Percentiles rank a stretch among this genome's conserved stretches.
Conservation (phyloP, 2,329 filamentous ascomycete species). For the Microdochium nivale region DNA sequence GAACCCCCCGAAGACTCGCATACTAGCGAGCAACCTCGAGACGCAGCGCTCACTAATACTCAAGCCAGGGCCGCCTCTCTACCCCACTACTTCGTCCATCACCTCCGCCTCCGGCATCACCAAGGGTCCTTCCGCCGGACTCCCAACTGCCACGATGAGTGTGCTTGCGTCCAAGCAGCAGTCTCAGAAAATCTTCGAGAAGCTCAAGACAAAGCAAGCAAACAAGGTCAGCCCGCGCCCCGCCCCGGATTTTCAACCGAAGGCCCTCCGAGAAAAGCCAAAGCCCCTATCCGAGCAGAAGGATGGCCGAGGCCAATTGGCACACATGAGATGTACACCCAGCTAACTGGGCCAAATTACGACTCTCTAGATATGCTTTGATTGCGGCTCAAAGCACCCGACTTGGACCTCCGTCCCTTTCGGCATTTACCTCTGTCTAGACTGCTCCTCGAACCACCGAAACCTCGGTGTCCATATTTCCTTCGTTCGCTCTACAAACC, state of each 20-base stretch:
- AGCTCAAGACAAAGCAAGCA: constrained; percentile 85
- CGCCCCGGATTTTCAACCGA: constrained; percentile 4
- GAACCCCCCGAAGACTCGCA: not conserved
- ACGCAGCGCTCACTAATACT: not conserved
- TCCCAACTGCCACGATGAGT: constrained; percentile 41
- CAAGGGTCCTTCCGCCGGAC: not conserved
- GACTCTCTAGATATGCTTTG: constrained; percentile 76
- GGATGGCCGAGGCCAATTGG: not conserved
- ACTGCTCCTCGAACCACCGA: constrained; percentile 94
- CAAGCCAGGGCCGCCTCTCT: not conserved
- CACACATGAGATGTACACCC: constrained; percentile 6
- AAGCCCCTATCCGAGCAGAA: not conserved
- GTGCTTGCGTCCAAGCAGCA: constrained; percentile 80
- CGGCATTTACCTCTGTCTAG: constrained; percentile 94
- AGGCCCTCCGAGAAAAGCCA: not conserved
- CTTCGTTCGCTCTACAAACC: constrained; percentile 95
- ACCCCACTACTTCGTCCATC: not conserved
- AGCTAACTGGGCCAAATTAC: constrained; percentile 8
- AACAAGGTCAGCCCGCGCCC: constrained; percentile 66
- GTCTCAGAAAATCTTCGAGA: constrained; percentile 96
- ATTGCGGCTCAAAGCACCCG: constrained; percentile 94
- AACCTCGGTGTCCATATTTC: constrained; percentile 98
- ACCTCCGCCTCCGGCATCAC: not conserved
- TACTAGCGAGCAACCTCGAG: not conserved
- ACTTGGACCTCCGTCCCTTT: constrained; percentile 98